Evolutionary conservation across 805 yeast species (phyloP).

Genomic region (Schizosaccharomyces lindneri): DNA sequence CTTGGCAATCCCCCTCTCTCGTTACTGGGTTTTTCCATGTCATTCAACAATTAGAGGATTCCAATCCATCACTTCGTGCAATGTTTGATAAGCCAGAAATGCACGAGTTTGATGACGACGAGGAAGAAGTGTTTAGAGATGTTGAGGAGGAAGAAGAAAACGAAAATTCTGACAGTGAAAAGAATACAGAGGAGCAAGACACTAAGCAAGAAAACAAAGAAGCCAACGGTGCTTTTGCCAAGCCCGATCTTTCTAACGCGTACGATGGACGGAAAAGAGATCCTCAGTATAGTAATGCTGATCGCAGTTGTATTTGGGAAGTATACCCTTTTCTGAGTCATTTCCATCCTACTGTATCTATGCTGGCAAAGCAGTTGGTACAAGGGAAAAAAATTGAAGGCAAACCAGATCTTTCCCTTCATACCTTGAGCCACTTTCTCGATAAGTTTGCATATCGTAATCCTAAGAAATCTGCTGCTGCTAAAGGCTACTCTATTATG

Average conservation of each 20-base stretch:
- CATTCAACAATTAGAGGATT: conserved; percentile 39
- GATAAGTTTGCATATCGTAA: conserved; percentile 89
- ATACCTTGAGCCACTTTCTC: conserved; percentile 68
- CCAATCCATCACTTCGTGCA: conserved; percentile 40
- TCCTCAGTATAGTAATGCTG: conserved; percentile 78
- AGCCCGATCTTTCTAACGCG: background rate
- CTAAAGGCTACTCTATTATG: conserved; percentile 86
- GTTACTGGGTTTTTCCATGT: conserved; percentile 61
- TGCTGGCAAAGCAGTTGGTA: conserved; percentile 46
- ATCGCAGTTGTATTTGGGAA: conserved; percentile 69
- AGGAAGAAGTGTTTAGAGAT: conserved; percentile 15
- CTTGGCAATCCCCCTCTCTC: conserved; percentile 17
- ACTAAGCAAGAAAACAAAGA: background rate
- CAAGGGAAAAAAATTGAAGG: conserved; percentile 20
- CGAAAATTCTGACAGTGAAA: conserved; percentile 6
- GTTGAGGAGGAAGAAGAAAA: conserved; percentile 13
- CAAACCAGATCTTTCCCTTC: conserved; percentile 79
- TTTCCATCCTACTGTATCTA: conserved; percentile 75
- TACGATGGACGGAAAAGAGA: conserved; percentile 82
- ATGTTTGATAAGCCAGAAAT: conserved; percentile 29
- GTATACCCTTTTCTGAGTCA: conserved; percentile 45
- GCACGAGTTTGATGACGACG: conserved; percentile 20
- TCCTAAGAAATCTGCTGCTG: conserved; percentile 47
- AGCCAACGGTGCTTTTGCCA: background rate
- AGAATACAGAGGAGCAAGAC: conserved; percentile 6